Evolutionary conservation across 75 land plant genomes (phyloP).

Genomic region (Sequoiadendron giganteum): DNA sequence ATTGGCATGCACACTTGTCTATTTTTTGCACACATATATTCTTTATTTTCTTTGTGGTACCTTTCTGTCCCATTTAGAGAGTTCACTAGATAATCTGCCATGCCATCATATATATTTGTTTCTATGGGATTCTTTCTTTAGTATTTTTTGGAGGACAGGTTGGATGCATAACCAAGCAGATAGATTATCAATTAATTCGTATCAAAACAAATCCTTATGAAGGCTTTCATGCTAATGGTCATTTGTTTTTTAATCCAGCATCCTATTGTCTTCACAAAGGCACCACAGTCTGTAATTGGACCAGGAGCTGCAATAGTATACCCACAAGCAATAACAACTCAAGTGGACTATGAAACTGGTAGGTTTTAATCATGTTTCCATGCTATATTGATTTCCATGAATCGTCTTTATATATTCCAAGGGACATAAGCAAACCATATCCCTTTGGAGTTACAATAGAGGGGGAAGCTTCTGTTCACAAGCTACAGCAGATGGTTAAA

Average conservation of each 20-base stretch:
- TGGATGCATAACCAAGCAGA: not conserved
- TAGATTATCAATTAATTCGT: constrained; percentile 1
- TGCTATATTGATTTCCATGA: not conserved
- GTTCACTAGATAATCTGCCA: not conserved
- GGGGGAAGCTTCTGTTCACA: not conserved
- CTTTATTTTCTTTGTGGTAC: not conserved
- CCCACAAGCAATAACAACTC: constrained; percentile 39
- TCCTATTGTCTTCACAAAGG: constrained; percentile 53
- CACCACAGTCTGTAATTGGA: constrained; percentile 53
- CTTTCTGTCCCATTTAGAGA: not conserved
- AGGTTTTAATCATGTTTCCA: not conserved
- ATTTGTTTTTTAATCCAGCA: constrained; percentile 24
- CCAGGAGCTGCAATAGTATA: constrained; percentile 50
- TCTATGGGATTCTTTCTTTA: not conserved
- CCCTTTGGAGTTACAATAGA: not conserved
- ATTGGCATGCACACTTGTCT: not conserved
- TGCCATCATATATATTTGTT: not conserved
- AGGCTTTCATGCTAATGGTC: not conserved
- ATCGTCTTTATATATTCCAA: not conserved
- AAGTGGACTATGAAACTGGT: constrained; percentile 61
- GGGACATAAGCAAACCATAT: not conserved
- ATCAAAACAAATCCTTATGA: not conserved
- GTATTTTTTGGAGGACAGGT: not conserved
- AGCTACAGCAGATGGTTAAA: not conserved
- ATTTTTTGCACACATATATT: not conserved